Percentiles rank a stretch among this genome's conserved stretches.
Conservation (phyloP, 2,329 filamentous ascomycete species). For the Allantophomopsis cytisporea region DNA sequence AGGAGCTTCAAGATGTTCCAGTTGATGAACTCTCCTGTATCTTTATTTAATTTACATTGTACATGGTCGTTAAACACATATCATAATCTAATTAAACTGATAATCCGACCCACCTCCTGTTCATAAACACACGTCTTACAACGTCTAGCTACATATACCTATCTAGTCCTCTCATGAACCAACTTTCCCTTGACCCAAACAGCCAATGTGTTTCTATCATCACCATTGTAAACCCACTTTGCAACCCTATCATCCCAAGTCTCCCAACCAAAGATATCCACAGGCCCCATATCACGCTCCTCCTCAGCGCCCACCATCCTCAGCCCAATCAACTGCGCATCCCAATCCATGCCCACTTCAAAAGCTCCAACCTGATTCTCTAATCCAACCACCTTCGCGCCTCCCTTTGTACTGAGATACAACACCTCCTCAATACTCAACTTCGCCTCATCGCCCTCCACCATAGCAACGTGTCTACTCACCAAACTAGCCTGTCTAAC, state of each 20-base stretch:
- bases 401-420: slow-evolving; percentile 78
- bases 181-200: slow-evolving; percentile 83
- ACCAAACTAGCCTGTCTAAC: slow-evolving; percentile 71
- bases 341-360: slow-evolving; percentile 77
- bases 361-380: slow-evolving; percentile 63
- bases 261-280: slow-evolving; percentile 89
- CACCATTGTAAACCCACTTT: slow-evolving; percentile 91
- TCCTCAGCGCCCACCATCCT: slow-evolving; percentile 27
- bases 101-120: no score
- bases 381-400: slow-evolving; percentile 69
- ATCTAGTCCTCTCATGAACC: slow-evolving; percentile 46
- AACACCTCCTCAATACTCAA: slow-evolving; percentile 76
- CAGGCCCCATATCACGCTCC: slow-evolving; percentile 38
- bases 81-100: no score
- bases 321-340: slow-evolving; percentile 72
- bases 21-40: no score
- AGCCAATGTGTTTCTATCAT: slow-evolving; percentile 76
- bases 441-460: slow-evolving; percentile 36
- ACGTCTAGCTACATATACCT: background rate
- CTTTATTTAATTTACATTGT: no score
- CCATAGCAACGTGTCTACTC: slow-evolving; percentile 56
- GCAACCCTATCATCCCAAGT: slow-evolving; percentile 73
- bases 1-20: no score
- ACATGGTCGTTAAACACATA: no score
- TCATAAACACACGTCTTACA: no score